Evolutionary conservation across 164 flowering plant species (phyloP).

Genomic region (Dillenia turbinata): DNA sequence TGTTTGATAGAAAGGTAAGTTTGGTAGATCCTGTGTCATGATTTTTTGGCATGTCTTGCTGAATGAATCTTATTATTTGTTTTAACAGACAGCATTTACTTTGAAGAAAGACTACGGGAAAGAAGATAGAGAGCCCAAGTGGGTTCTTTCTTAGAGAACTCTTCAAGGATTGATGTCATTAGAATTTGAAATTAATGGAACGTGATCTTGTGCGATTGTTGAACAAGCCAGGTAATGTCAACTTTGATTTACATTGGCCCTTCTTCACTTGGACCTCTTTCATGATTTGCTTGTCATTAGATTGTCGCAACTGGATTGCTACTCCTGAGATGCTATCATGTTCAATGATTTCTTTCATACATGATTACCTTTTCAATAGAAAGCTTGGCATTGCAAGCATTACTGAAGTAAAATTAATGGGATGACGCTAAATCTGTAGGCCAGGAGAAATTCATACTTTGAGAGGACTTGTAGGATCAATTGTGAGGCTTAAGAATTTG

Average conservation of each 20-base stretch:
- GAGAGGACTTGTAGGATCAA: slow-evolving; percentile 75
- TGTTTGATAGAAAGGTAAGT: slow-evolving; percentile 76
- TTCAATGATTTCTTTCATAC: no score
- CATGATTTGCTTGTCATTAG: no score
- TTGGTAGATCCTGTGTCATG: neutral
- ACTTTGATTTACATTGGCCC: neutral
- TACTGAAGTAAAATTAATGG: neutral
- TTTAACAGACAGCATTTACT: slow-evolving; percentile 69
- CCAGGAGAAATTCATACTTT: slow-evolving; percentile 65
- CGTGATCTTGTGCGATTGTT: slow-evolving; percentile 58
- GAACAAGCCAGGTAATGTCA: slow-evolving; percentile 74
- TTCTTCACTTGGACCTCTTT: no score
- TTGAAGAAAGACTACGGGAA: slow-evolving; percentile 77
- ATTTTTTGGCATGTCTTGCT: neutral
- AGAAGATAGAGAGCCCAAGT: slow-evolving; percentile 72
- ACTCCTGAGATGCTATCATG: no score
- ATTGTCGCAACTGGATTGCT: no score
- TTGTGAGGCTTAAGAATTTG: slow-evolving; percentile 65
- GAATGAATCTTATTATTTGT: neutral
- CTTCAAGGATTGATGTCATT: slow-evolving; percentile 52
- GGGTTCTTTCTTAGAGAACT: slow-evolving; percentile 68
- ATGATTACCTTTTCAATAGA: no score
- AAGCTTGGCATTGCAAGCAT: no score
- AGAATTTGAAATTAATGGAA: slow-evolving; percentile 43
- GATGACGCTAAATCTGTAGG: slow-evolving; percentile 36